Percentiles rank a stretch among this genome's conserved stretches.
Evolutionary conservation across 139 green algal genomes (phyloP).

Genomic region (Tetraselmis chui): DNA sequence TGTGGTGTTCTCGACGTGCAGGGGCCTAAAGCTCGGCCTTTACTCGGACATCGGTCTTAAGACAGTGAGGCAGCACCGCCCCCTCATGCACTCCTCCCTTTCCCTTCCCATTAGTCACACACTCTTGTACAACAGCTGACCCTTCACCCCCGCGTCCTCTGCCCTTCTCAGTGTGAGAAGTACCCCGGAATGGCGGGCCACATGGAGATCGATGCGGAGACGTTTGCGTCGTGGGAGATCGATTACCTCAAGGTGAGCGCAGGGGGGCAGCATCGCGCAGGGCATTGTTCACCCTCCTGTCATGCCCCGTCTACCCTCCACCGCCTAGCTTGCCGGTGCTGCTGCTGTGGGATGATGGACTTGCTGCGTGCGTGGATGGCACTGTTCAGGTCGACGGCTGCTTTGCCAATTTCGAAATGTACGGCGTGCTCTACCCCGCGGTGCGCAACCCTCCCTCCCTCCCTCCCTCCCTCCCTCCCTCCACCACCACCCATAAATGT

Average conservation of each 20-base stretch:
- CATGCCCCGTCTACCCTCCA: too few relatives aligned
- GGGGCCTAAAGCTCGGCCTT: conserved; percentile 7
- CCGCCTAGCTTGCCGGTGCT: too few relatives aligned
- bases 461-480: neutral
- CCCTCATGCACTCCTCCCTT: too few relatives aligned
- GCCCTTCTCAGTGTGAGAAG: neutral
- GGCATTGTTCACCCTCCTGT: too few relatives aligned
- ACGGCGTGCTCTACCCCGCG: neutral
- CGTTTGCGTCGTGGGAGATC: conserved; percentile 10
- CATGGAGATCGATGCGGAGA: conserved; percentile 8
- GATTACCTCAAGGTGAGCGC: conserved; percentile 18
- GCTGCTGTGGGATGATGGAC: too few relatives aligned
- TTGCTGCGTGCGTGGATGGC: too few relatives aligned
- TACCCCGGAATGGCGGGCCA: conserved; percentile 8
- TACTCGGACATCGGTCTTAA: conserved; percentile 15
- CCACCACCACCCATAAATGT: too few relatives aligned
- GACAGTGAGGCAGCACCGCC: too few relatives aligned
- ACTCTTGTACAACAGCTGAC: too few relatives aligned
- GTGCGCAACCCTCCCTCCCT: neutral
- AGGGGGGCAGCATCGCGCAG: too few relatives aligned
- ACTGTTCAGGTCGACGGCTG: conserved; percentile 10
- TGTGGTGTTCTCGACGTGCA: neutral
- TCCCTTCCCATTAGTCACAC: too few relatives aligned
- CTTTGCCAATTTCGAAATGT: neutral
- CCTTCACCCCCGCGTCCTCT: neutral